Percentiles rank a stretch among this genome's conserved stretches.
These are phyloP conservation scores for Talaromyces adpressus DNA, from an alignment of 495 filamentous ascomycete species.

Conservation along the genomic window DNA sequence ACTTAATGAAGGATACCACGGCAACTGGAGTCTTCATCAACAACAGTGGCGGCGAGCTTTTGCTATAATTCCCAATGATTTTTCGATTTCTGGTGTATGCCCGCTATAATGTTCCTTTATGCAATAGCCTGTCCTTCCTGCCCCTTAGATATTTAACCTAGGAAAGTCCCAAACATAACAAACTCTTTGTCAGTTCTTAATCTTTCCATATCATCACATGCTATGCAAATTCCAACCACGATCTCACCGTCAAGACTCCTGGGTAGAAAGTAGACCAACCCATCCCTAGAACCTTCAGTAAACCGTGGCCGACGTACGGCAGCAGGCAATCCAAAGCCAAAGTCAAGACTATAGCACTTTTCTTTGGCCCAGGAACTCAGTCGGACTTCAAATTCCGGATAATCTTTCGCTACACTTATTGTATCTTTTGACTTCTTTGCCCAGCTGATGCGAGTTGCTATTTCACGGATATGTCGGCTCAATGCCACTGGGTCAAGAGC, in stretches of 20 bases:
- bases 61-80: background rate
- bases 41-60: background rate
- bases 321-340: slow-evolving; percentile 42
- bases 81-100: background rate
- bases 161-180: slow-evolving; percentile 23
- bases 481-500: slow-evolving; percentile 31
- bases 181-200: slow-evolving; percentile 32
- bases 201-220: slow-evolving; percentile 34
- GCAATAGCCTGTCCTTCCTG: background rate
- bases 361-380: slow-evolving; percentile 49
- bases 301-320: slow-evolving; percentile 43
- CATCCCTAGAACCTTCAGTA: slow-evolving; percentile 30
- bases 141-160: slow-evolving; percentile 16
- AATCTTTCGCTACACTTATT: slow-evolving; percentile 18
- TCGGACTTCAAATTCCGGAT: slow-evolving; percentile 36
- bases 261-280: slow-evolving; percentile 43
- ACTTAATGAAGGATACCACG: slow-evolving; percentile 54
- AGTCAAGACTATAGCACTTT: slow-evolving; percentile 38
- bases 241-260: slow-evolving; percentile 32
- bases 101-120: background rate
- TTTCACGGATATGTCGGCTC: slow-evolving; percentile 26
- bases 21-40: slow-evolving; percentile 29
- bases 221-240: slow-evolving; percentile 33
- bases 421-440: slow-evolving; percentile 24
- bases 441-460: slow-evolving; percentile 32